Evolutionary conservation across 305 asterid species (phyloP), one percentile per base, ranked within the genome.

Genomic region (Nicotiana rustica): DNA sequence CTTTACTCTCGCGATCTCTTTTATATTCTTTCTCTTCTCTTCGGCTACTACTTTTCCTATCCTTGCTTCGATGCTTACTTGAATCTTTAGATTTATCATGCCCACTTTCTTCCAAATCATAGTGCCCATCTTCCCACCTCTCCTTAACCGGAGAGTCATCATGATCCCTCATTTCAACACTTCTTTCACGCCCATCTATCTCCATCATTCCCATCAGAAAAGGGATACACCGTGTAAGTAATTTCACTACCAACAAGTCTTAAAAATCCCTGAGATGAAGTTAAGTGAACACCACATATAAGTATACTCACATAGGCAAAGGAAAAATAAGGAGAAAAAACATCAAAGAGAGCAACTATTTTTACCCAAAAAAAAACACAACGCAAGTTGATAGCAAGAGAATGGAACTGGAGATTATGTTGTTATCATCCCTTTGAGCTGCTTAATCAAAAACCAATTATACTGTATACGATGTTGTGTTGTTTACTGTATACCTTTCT

Each of bases 11-110:
- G 78, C 88, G 91, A 78, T 87, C 94, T 62, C 87, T 90, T 86
- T 86, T 91, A 83, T 89, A 86, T 56, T 95, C 95, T 82, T 87
- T 93, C 85, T 92, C 98, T 84, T 92, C 97, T 86, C 89, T 88
- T n/a, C 87, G 88, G 10, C 91, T 81, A 84, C 89, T 82, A 86
- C 88, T 88, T 90, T 87, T 90, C 86, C 85, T 91, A 81, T 91
- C 96, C 86, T 91, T 92, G 86, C 86, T 89, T 66, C 81, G 91
- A 83, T 89, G 92, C 89, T 87, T 92, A 83, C 84, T 89, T 0
- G 89, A 85, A 38, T 89, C 94, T 38, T 85, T 86, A 38, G 82
- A 83, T 81, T 89, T 93, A 55, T 87, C 92, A 9, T 86, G 79
- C 14, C 77, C 92, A 75, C 78, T 89, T 82, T 85, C 93, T 83